These are phyloP conservation scores for Neoboletus subvelutipes DNA, from an alignment of 768 basidiomycete genomes.

Conservation along the genomic window DNA sequence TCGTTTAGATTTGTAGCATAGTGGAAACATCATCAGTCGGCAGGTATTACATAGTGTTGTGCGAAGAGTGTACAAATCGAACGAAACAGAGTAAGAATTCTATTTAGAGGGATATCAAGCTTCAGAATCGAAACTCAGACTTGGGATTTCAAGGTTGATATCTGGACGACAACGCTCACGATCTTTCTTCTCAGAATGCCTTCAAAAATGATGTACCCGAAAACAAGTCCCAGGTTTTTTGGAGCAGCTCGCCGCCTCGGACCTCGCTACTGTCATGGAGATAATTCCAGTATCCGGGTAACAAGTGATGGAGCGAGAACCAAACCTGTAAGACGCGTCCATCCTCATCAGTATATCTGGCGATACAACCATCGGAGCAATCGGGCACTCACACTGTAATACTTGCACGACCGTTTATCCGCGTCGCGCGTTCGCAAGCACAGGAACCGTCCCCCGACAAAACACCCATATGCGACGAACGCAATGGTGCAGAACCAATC, in stretches of 20 bases:
- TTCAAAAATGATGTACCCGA: slow-evolving; percentile 11
- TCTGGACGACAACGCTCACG: not conserved
- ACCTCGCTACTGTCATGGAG: slow-evolving; percentile 20
- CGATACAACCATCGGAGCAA: accelerated
- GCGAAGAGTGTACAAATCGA: not conserved
- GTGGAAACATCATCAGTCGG: not conserved
- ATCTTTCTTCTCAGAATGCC: not conserved
- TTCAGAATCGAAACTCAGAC: no score
- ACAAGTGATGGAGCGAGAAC: slow-evolving; percentile 36
- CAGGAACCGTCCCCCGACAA: slow-evolving; percentile 37
- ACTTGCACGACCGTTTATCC: slow-evolving; percentile 38
- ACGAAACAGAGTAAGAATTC: not conserved
- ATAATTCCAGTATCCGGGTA: slow-evolving; percentile 38
- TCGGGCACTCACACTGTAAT: slow-evolving; percentile 34
- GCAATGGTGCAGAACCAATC: slow-evolving; percentile 23
- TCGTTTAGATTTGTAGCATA: slow-evolving; percentile 14
- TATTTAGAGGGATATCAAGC: not conserved
- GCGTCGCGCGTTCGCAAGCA: slow-evolving; percentile 26
- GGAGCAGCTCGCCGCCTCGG: slow-evolving; percentile 21
- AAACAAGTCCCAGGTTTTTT: slow-evolving; percentile 20
- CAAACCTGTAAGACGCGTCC: slow-evolving; percentile 23
- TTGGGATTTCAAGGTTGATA: not conserved
- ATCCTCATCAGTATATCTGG: not conserved
- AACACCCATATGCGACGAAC: slow-evolving; percentile 34
- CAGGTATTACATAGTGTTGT: not conserved